phyloP scores from a whole-genome alignment of 495 filamentous ascomycete genomes.

The Penicillium coffeae region DNA sequence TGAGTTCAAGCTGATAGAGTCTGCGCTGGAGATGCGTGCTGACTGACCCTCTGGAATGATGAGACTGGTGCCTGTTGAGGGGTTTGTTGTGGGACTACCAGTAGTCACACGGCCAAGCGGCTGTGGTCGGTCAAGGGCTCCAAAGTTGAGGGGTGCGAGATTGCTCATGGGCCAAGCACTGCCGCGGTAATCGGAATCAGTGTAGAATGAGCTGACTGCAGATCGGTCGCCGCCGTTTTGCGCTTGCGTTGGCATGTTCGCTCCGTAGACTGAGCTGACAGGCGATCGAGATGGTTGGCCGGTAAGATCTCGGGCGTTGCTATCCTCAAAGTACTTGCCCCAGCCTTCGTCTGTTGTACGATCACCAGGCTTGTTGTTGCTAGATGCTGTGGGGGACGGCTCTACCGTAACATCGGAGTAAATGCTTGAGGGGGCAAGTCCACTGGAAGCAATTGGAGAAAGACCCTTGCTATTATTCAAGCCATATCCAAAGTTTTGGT shows the following conservation, averaged over 20 bases:
- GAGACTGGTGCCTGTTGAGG: slow-evolving; percentile 37
- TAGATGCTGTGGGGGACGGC: slow-evolving; percentile 18
- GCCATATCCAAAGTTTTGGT: slow-evolving; percentile 21
- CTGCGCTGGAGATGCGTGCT: slow-evolving; percentile 59
- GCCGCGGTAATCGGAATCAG: slow-evolving; percentile 33
- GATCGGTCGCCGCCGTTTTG: slow-evolving; percentile 13
- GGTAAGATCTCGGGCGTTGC: slow-evolving; percentile 41
- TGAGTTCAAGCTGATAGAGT: slow-evolving; percentile 52
- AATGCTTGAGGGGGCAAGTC: slow-evolving; percentile 19
- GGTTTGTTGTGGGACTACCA: slow-evolving; percentile 64
- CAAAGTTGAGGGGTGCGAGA: slow-evolving; percentile 32
- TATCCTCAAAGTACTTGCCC: slow-evolving; percentile 57
- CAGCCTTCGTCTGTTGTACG: slow-evolving; percentile 55
- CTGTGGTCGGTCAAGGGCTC: slow-evolving; percentile 38
- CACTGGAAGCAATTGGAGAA: slow-evolving; percentile 34
- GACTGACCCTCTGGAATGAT: slow-evolving; percentile 54
- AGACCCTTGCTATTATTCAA: slow-evolving; percentile 23
- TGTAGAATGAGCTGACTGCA: slow-evolving; percentile 25
- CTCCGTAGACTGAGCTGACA: slow-evolving; percentile 20
- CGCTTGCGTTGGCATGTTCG: slow-evolving; percentile 3
- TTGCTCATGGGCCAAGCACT: slow-evolving; percentile 39
- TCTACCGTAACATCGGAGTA: slow-evolving; percentile 20
- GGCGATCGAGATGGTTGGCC: slow-evolving; percentile 25
- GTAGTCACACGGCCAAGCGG: slow-evolving; percentile 54
- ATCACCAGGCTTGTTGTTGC: slow-evolving; percentile 34